Conservation (phyloP, 164 flowering plant genomes). For the Hamamelis virginiana region DNA sequence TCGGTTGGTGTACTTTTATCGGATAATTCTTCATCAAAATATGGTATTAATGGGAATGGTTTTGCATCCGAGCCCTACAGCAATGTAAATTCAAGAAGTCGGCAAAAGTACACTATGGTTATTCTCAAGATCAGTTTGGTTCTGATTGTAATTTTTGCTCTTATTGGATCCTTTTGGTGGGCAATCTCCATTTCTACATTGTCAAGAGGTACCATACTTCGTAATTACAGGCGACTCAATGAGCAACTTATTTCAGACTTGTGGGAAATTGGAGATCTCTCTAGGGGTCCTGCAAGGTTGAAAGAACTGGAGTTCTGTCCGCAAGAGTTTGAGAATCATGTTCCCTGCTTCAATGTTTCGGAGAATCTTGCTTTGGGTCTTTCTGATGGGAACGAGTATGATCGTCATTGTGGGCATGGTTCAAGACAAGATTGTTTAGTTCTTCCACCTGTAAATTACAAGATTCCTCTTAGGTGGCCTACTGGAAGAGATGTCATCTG, state of each 20-base stretch:
- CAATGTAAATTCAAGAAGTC: constrained; percentile 44
- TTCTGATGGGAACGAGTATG: constrained; percentile 44
- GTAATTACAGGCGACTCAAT: constrained; percentile 71
- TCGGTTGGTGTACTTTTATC: constrained; percentile 38
- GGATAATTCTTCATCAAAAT: constrained; percentile 49
- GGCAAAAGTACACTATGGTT: constrained; percentile 45
- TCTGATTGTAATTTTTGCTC: constrained; percentile 63
- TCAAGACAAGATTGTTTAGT: constrained; percentile 59
- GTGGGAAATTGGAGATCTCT: constrained; percentile 77
- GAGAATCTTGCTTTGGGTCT: constrained; percentile 48
- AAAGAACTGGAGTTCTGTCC: constrained; percentile 78
- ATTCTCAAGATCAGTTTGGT: constrained; percentile 65
- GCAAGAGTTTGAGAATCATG: constrained; percentile 59
- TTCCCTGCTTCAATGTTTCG: constrained; percentile 85
- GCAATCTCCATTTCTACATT: constrained; percentile 63
- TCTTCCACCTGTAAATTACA: constrained; percentile 76
- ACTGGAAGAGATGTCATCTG: constrained; percentile 93
- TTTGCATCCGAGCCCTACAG: constrained; percentile 53
- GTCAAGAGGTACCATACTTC: constrained; percentile 57
- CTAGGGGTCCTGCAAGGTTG: constrained; percentile 57
- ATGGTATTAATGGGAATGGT: constrained; percentile 51
- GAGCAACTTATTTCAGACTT: constrained; percentile 81
- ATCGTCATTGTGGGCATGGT: constrained; percentile 56
- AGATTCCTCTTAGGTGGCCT: constrained; percentile 93
- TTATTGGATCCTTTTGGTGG: constrained; percentile 93